phyloP scores from a whole-genome alignment of 345 rosid species.

The Nasturtium officinale region DNA sequence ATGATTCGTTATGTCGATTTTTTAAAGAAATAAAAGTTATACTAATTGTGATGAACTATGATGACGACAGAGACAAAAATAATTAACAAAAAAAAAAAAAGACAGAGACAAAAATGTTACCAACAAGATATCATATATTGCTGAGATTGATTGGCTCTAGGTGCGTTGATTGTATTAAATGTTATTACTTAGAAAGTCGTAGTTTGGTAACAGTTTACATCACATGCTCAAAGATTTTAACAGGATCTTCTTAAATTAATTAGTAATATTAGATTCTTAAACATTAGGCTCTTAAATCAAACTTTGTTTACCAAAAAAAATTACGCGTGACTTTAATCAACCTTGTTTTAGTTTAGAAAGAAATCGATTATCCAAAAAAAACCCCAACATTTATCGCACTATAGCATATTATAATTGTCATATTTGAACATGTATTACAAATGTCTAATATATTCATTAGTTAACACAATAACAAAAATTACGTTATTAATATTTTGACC shows the following conservation, averaged over 20 bases:
- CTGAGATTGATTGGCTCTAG: conserved; percentile 28
- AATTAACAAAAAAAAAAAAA: too few relatives aligned
- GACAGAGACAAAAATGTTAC: conserved; percentile 7
- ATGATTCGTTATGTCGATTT: neutral
- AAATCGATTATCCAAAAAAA: neutral
- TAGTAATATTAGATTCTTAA: neutral
- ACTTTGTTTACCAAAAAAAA: neutral
- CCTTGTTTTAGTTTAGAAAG: neutral
- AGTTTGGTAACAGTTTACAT: conserved; percentile 32
- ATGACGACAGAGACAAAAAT: neutral
- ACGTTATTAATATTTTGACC: neutral
- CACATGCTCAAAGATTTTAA: conserved; percentile 28
- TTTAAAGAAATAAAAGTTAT: neutral
- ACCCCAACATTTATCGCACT: neutral
- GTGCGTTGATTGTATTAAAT: conserved; percentile 26
- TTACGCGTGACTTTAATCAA: neutral
- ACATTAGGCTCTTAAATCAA: neutral
- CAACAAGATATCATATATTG: conserved; percentile 8
- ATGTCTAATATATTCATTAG: neutral
- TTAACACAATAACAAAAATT: too few relatives aligned
- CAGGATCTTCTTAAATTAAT: conserved; percentile 6
- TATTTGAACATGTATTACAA: neutral
- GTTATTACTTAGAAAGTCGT: conserved; percentile 22
- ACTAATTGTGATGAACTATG: neutral
- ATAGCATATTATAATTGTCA: neutral